A percentile compares a stretch with the other conserved stretches of the same genome.
These are phyloP conservation scores for Pinus tabuliformis DNA, from an alignment of 75 land plant species.

Conservation along the genomic window DNA sequence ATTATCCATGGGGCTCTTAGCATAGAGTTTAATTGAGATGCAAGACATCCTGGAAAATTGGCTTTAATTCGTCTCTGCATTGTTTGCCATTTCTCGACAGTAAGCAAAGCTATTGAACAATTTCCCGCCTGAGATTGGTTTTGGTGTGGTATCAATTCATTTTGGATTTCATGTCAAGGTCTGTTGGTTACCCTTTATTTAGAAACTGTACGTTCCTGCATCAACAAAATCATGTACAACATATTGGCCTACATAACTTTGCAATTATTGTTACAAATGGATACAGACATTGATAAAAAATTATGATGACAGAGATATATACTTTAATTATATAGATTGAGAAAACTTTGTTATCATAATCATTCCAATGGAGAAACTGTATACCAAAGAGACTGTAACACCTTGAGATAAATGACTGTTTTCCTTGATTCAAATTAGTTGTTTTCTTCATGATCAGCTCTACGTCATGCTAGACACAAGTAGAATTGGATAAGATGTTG, in stretches of 20 bases:
- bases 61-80: neutral
- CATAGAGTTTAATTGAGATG: slow-evolving; percentile 1
- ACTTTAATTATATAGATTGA: neutral
- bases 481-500: too few species aligned
- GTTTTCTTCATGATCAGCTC: neutral
- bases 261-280: neutral
- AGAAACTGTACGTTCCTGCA: neutral
- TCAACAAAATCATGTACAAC: neutral
- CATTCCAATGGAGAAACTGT: neutral
- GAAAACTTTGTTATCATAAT: neutral
- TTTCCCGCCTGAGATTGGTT: neutral
- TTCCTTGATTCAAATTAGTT: neutral
- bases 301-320: neutral
- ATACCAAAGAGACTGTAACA: neutral
- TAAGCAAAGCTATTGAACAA: neutral
- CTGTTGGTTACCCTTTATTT: neutral
- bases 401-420: neutral
- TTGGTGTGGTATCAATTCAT: neutral
- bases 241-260: neutral
- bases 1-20: neutral
- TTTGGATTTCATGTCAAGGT: neutral
- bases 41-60: neutral
- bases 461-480: too few species aligned
- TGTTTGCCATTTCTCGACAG: neutral
- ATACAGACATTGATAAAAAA: neutral